phyloP scores from a whole-genome alignment of 2,329 filamentous ascomycete genomes.

The Pseudocercospora fijiensis region DNA sequence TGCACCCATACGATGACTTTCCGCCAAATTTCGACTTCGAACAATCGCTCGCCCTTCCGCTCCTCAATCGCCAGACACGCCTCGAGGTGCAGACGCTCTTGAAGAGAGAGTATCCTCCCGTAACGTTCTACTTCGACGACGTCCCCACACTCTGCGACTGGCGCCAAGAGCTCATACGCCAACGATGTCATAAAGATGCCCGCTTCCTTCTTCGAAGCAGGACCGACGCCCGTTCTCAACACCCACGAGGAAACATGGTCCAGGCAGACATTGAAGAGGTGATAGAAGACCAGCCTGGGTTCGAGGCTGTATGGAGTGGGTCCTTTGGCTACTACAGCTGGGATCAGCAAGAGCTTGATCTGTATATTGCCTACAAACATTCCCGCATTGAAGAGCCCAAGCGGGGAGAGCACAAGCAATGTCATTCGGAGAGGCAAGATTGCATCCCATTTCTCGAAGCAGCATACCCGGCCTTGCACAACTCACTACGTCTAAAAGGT shows the following conservation, averaged over 20 bases:
- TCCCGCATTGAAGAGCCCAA: background rate
- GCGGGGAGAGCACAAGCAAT: background rate
- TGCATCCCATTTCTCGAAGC: background rate
- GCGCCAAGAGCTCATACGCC: background rate
- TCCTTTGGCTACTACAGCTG: background rate
- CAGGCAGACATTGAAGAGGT: background rate
- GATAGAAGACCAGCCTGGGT: background rate
- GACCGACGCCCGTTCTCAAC: background rate
- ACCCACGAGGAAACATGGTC: background rate
- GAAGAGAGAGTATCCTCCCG: background rate
- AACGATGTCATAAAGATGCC: background rate
- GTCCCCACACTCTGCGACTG: background rate
- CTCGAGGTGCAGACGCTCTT: background rate
- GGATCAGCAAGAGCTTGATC: background rate
- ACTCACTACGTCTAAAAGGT: background rate
- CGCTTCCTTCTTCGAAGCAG: background rate
- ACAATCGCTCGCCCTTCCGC: background rate
- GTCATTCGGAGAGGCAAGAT: background rate
- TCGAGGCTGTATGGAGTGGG: background rate
- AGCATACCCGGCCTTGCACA: background rate
- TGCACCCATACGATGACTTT: background rate
- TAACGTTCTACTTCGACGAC: background rate
- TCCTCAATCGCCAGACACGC: background rate
- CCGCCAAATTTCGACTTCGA: background rate
- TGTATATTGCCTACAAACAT: background rate